Evolutionary conservation across 768 basidiomycete genomes (phyloP).

Genomic region (Xerocomellus chrysenteron): DNA sequence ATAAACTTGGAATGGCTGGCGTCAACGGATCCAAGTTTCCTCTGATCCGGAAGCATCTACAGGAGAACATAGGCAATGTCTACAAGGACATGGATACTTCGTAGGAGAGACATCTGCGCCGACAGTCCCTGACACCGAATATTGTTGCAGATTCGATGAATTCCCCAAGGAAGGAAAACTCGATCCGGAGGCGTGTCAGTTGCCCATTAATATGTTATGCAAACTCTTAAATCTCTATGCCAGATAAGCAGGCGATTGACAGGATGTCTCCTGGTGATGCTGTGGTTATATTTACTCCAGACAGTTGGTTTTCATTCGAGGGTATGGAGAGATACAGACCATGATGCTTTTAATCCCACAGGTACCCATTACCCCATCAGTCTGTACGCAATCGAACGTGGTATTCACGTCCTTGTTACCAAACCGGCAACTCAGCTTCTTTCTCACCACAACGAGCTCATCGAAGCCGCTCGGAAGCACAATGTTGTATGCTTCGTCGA

Average conservation of each 20-base stretch:
- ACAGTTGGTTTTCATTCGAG: slow-evolving; percentile 50
- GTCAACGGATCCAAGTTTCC: slow-evolving; percentile 89
- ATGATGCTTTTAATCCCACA: slow-evolving; percentile 27
- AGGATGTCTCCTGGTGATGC: slow-evolving; percentile 77
- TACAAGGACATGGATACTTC: slow-evolving; percentile 88
- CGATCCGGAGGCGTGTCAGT: slow-evolving; percentile 82
- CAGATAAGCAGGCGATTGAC: slow-evolving; percentile 82
- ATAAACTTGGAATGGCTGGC: slow-evolving; percentile 82
- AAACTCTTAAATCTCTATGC: background rate
- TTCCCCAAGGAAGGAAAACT: slow-evolving; percentile 70
- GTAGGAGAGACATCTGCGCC: slow-evolving; percentile 41
- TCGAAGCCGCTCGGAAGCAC: slow-evolving; percentile 73
- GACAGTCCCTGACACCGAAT: background rate
- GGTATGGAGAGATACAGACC: background rate
- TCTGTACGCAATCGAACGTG: slow-evolving; percentile 80
- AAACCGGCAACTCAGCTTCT: slow-evolving; percentile 91
- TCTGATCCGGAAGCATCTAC: slow-evolving; percentile 75
- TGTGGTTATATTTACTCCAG: slow-evolving; percentile 92
- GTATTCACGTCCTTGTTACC: slow-evolving; percentile 87
- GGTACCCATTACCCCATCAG: slow-evolving; percentile 85
- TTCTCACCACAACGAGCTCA: slow-evolving; percentile 76
- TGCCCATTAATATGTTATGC: background rate
- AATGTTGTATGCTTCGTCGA: slow-evolving; percentile 92
- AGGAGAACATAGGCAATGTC: slow-evolving; percentile 75
- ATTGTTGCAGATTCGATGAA: slow-evolving; percentile 60